Conservation (phyloP, 2,329 filamentous ascomycete genomes). For the Triangularia setosa region DNA sequence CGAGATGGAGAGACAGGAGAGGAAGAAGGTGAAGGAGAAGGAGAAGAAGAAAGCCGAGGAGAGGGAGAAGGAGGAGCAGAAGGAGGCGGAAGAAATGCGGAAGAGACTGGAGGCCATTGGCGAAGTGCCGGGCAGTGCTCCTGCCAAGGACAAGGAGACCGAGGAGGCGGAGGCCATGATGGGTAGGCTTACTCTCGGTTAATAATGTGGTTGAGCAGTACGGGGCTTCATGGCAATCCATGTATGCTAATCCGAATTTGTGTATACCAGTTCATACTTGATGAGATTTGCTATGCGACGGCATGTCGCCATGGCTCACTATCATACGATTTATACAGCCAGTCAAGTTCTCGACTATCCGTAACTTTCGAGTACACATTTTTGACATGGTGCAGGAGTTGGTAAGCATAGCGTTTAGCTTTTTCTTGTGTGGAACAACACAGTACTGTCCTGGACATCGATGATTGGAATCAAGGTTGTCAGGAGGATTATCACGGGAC, state of each 20-base stretch:
- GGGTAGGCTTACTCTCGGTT: slow-evolving; percentile 37
- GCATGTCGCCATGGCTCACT: background rate
- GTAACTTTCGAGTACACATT: background rate
- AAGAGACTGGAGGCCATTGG: slow-evolving; percentile 49
- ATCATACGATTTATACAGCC: background rate
- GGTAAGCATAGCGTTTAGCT: background rate
- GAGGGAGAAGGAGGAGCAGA: slow-evolving; percentile 34
- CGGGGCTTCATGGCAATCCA: background rate
- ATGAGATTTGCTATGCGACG: background rate
- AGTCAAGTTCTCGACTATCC: background rate
- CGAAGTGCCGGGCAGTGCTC: slow-evolving; percentile 24
- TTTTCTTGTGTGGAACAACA: background rate
- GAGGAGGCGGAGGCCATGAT: slow-evolving; percentile 29
- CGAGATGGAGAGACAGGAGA: slow-evolving; percentile 60
- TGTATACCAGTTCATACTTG: slow-evolving; percentile 13
- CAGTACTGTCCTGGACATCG: background rate
- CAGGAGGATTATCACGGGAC: background rate
- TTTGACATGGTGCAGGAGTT: background rate
- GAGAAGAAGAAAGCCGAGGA: slow-evolving; percentile 17
- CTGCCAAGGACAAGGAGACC: slow-evolving; percentile 37
- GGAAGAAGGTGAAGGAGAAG: slow-evolving; percentile 36
- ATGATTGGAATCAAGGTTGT: background rate
- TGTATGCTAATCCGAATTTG: slow-evolving; percentile 14
- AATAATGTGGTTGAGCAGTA: slow-evolving; percentile 24
- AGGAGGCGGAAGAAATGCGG: slow-evolving; percentile 45